Percentiles rank a stretch among this genome's conserved stretches.
phyloP scores from a whole-genome alignment of 148 eudicot species.

The Camellia japonica region DNA sequence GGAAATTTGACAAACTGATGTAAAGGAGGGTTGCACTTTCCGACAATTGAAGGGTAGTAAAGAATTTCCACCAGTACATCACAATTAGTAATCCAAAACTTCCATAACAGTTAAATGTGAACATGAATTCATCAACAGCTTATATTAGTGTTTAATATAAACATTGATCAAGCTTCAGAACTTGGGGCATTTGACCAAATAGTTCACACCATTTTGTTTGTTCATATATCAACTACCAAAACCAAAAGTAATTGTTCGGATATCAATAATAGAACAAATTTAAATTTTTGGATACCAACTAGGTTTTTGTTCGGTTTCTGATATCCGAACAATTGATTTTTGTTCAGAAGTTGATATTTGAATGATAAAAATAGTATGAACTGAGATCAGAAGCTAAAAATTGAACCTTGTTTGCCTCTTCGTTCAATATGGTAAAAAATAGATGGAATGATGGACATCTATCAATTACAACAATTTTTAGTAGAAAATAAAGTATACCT shows the following conservation, averaged over 20 bases:
- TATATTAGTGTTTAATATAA: neutral
- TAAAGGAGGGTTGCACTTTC: conserved; percentile 5
- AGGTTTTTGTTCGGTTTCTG: no score
- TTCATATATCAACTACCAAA: no score
- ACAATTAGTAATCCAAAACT: neutral
- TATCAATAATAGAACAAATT: no score
- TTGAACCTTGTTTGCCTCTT: neutral
- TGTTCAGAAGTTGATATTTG: no score
- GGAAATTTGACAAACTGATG: neutral
- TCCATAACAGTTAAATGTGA: neutral
- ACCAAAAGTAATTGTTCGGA: no score
- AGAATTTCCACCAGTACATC: neutral
- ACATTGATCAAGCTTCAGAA: neutral
- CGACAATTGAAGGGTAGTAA: neutral
- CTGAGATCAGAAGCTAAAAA: neutral
- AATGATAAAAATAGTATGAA: no score
- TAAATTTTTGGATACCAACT: no score
- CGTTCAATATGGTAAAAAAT: neutral
- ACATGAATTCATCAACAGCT: neutral
- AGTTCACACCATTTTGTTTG: neutral
- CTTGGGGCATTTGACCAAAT: neutral
- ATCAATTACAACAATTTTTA: neutral
- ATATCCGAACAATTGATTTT: no score
- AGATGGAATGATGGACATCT: neutral
- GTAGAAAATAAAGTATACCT: conserved; percentile 45